A percentile compares a stretch with the other conserved stretches of the same genome.
phyloP scores from a whole-genome alignment of 2,329 filamentous ascomycete genomes.

The Colletotrichum tropicale region DNA sequence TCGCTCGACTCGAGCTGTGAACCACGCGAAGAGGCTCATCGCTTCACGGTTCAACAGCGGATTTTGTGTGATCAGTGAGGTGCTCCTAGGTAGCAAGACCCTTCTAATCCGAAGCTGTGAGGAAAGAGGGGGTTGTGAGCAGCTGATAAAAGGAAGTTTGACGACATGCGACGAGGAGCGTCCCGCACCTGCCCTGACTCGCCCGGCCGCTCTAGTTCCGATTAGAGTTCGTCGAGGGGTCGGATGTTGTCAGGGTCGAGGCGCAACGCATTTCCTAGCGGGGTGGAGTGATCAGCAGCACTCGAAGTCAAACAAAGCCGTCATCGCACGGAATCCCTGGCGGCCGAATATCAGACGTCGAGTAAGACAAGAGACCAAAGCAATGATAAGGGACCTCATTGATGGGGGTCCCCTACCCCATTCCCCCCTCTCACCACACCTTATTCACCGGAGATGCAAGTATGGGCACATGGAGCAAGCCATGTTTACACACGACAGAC shows the following conservation, averaged over 20 bases:
- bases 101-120: rapidly evolving
- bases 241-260: not conserved
- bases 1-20: not conserved
- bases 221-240: slow-evolving; percentile 8
- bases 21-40: not conserved
- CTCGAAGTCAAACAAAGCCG: not conserved
- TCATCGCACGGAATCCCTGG: not conserved
- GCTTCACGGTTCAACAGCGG: not conserved
- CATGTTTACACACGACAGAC: not conserved
- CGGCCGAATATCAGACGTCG: not conserved
- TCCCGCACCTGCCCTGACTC: slow-evolving; percentile 1
- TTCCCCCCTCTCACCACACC: not conserved
- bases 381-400: not conserved
- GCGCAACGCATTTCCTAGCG: not conserved
- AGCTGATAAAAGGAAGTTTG: not conserved
- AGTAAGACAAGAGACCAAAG: not conserved
- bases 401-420: not conserved
- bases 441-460: not conserved
- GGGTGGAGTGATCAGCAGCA: not conserved
- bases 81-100: not conserved
- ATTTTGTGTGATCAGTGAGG: not conserved
- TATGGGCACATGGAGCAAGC: not conserved
- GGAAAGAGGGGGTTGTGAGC: not conserved
- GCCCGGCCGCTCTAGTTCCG: not conserved
- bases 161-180: not conserved